Percentiles rank a stretch among this genome's conserved stretches.
Evolutionary conservation across 441 rosid genomes (phyloP).

Genomic region (Mallotus repandus): DNA sequence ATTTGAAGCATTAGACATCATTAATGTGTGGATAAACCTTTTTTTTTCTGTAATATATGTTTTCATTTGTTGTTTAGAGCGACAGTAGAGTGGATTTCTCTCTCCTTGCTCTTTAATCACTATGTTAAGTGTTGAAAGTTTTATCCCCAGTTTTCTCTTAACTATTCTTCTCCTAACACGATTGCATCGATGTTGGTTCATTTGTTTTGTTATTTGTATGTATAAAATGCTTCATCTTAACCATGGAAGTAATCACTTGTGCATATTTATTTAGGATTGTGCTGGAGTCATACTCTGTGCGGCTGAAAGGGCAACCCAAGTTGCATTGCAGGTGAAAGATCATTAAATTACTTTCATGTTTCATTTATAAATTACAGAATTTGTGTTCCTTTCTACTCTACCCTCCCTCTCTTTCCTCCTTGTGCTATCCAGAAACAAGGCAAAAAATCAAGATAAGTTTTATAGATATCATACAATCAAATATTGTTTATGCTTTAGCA

Average conservation of each 20-base stretch:
- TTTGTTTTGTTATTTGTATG: not conserved
- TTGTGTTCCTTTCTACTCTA: not conserved
- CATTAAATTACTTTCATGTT: not conserved
- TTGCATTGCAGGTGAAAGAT: conserved; percentile 80
- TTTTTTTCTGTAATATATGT: not conserved
- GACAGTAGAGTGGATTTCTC: not conserved
- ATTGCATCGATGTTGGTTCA: not conserved
- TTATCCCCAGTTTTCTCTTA: not conserved
- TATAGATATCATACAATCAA: not conserved
- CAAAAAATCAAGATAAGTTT: not conserved
- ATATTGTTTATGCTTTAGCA: not conserved
- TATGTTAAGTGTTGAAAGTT: too few relatives aligned
- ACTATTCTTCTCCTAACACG: not conserved
- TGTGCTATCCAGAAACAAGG: not conserved
- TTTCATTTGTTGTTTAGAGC: not conserved
- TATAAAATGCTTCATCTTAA: not conserved
- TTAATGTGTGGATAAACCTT: not conserved
- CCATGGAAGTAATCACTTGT: not conserved
- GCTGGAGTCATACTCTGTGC: conserved; percentile 93
- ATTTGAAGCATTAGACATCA: too few relatives aligned
- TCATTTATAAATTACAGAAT: not conserved
- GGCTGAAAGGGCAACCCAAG: conserved; percentile 95
- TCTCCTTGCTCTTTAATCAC: too few relatives aligned
- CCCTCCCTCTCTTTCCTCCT: not conserved
- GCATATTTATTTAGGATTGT: conserved; percentile 57